Percentiles rank a stretch among this genome's conserved stretches.
Evolutionary conservation across 2,329 filamentous ascomycete species (phyloP).

Genomic region (Claviceps cyperi): DNA sequence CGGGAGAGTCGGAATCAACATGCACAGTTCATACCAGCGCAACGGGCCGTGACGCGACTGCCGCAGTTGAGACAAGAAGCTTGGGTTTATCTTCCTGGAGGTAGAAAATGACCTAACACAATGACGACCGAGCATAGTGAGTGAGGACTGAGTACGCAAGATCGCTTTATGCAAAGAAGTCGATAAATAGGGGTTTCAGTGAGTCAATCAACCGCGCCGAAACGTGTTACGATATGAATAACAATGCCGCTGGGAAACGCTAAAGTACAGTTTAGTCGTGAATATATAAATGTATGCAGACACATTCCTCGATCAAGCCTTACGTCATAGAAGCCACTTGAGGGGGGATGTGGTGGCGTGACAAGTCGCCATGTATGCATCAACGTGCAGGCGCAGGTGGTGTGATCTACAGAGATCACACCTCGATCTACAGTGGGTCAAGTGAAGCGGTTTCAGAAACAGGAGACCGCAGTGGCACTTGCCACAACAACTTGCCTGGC

Average conservation of each 20-base stretch:
- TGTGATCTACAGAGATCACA: neutral
- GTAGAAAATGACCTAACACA: slow-evolving; percentile 18
- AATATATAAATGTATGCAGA: neutral
- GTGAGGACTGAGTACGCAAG: neutral
- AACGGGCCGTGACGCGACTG: slow-evolving; percentile 16
- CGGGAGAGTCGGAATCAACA: neutral
- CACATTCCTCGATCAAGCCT: neutral
- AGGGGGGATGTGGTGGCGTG: neutral
- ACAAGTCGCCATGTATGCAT: neutral
- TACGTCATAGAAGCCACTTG: neutral
- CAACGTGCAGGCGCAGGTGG: neutral
- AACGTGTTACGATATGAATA: neutral
- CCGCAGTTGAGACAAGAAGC: slow-evolving; percentile 18
- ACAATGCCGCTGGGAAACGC: neutral
- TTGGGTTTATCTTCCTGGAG: slow-evolving; percentile 19
- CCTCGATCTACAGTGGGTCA: neutral
- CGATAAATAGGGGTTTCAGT: neutral
- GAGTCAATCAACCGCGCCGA: neutral
- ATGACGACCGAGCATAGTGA: neutral
- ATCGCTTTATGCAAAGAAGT: neutral
- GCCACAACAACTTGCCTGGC: too few species aligned
- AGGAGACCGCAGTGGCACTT: too few species aligned
- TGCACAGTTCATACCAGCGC: slow-evolving; percentile 19
- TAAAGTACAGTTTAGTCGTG: too few species aligned
- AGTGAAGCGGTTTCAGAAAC: neutral